phyloP scores from a whole-genome alignment of 345 rosid species.

The Brassica nigra region DNA sequence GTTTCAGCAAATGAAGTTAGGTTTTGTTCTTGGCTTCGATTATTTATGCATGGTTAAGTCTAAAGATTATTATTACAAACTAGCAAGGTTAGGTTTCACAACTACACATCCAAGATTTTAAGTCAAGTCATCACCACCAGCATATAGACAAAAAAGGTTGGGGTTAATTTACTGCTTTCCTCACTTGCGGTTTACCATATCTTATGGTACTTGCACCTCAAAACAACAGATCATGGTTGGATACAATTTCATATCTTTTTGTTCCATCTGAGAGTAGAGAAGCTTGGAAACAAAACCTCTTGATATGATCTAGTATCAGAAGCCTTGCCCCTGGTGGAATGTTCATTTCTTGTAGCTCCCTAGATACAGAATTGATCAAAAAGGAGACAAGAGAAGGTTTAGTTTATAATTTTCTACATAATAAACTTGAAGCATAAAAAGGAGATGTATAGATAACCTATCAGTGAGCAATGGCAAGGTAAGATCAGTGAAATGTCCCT shows the following conservation, averaged over 20 bases:
- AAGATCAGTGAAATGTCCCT: not conserved
- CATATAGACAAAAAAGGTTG: not conserved
- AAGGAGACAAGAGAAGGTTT: not conserved
- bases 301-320: not conserved
- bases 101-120: not conserved
- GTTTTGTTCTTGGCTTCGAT: too few relatives aligned
- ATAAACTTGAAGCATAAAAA: not conserved
- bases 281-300: not conserved
- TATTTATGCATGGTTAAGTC: not conserved
- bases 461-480: conserved; percentile 2
- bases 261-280: not conserved
- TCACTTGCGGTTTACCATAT: not conserved
- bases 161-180: not conserved
- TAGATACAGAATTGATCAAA: too few relatives aligned
- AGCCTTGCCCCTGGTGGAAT: not conserved
- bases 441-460: not conserved
- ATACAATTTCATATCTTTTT: not conserved
- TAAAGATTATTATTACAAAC: not conserved
- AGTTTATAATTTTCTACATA: too few relatives aligned
- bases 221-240: not conserved
- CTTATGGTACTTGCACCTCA: not conserved
- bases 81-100: not conserved
- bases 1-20: too few relatives aligned
- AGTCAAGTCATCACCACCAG: not conserved
- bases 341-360: not conserved